These are phyloP conservation scores for Amphicarpaea edgeworthii DNA, from an alignment of 306 rosid genomes.

Conservation along the genomic window DNA sequence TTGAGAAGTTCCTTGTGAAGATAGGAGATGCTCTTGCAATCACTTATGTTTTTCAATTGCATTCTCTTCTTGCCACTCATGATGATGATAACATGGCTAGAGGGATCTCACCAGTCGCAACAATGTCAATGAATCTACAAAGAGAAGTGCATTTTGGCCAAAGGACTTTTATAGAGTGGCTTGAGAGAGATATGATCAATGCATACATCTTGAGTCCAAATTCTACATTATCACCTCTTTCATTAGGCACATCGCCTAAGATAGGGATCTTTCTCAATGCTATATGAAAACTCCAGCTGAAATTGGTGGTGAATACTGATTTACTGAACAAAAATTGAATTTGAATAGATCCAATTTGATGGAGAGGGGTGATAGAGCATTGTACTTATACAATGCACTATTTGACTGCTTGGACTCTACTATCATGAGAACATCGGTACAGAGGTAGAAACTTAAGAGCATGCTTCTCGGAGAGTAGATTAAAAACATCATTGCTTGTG, in stretches of 20 bases:
- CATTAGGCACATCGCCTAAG: constrained; percentile 70
- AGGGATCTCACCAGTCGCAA: constrained; percentile 62
- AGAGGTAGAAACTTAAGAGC: constrained; percentile 75
- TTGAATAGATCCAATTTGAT: constrained; percentile 65
- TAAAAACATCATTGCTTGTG: constrained; percentile 83
- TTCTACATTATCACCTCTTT: constrained; percentile 68
- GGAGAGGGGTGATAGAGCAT: constrained; percentile 71
- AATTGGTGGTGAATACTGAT: constrained; percentile 67
- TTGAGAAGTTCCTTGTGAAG: constrained; percentile 74
- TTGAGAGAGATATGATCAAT: constrained; percentile 67
- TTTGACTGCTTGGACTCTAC: constrained; percentile 87
- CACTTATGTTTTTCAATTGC: constrained; percentile 78
- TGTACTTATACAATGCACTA: constrained; percentile 70
- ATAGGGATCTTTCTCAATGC: constrained; percentile 70
- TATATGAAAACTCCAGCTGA: constrained; percentile 67
- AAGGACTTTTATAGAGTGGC: constrained; percentile 72
- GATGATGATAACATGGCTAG: constrained; percentile 64
- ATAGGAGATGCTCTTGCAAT: constrained; percentile 92
- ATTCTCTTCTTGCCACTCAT: constrained; percentile 71
- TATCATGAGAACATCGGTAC: constrained; percentile 59
- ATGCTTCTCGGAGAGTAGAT: constrained; percentile 80
- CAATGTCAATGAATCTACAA: constrained; percentile 53
- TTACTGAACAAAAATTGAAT: constrained; percentile 90
- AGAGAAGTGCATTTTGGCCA: constrained; percentile 60
- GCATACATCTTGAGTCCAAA: constrained; percentile 64